A percentile compares a stretch with the other conserved stretches of the same genome.
phyloP scores from a whole-genome alignment of 805 yeast species.

The Saccharomycopsis sp. region DNA sequence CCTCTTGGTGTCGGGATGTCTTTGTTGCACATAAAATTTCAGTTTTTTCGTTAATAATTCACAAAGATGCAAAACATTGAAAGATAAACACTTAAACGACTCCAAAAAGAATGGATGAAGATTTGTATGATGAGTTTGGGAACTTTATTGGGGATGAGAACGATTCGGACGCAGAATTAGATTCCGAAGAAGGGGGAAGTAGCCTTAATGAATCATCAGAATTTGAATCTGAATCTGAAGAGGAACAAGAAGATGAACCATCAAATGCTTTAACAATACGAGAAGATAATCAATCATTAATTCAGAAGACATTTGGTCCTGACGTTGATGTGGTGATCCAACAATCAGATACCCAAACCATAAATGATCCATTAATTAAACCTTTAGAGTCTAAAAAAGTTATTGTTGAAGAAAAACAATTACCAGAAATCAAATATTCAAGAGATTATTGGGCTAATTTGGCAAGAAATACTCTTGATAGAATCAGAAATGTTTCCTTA shows the following conservation, averaged over 20 bases:
- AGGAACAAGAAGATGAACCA: conserved; percentile 15
- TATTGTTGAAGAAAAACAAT: conserved; percentile 37
- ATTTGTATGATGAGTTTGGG: conserved; percentile 76
- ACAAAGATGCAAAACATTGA: too few species aligned
- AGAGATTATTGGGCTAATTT: conserved; percentile 49
- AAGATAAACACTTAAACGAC: too few species aligned
- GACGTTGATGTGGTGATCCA: conserved; percentile 58
- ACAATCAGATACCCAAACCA: conserved; percentile 37
- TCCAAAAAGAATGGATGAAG: conserved; percentile 57
- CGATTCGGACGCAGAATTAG: conserved; percentile 36
- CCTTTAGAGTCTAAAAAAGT: conserved; percentile 35
- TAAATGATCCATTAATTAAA: conserved; percentile 54
- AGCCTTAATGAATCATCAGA: too few species aligned
- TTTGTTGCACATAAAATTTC: too few species aligned
- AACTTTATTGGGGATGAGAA: conserved; percentile 46
- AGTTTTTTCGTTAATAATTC: too few species aligned
- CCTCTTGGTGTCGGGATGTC: too few species aligned
- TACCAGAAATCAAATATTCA: conserved; percentile 54
- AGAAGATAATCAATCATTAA: conserved; percentile 30
- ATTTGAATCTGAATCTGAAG: background rate
- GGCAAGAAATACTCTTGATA: conserved; percentile 41
- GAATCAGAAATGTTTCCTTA: conserved; percentile 63
- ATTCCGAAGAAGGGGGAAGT: too few species aligned
- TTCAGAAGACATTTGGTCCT: conserved; percentile 40
- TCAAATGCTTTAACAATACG: conserved; percentile 1